Evolutionary conservation across 2,329 filamentous ascomycete genomes (phyloP).

Genomic region (Fusarium miscanthi): DNA sequence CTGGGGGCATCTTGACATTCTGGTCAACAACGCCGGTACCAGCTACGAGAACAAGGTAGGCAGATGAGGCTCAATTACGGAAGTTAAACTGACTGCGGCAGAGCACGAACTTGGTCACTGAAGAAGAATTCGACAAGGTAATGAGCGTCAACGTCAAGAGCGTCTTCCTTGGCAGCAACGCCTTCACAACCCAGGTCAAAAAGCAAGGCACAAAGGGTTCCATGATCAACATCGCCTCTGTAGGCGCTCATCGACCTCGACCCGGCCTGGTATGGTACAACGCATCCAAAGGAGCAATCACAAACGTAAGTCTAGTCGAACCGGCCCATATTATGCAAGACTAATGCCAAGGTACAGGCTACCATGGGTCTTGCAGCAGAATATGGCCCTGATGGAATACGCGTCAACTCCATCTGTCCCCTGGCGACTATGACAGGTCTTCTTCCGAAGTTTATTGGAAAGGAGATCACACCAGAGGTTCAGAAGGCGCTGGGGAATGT

Average conservation of each 20-base stretch:
- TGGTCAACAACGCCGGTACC: constrained; percentile 15
- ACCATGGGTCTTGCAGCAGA: constrained; percentile 73
- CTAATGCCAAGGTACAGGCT: constrained; percentile 40
- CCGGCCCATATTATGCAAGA: background rate
- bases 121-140: constrained; percentile 11
- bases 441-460: constrained; percentile 62
- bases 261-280: constrained; percentile 77
- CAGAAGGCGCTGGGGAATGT: constrained; percentile 65
- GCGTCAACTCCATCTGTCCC: constrained; percentile 78
- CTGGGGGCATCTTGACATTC: constrained; percentile 12
- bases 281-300: constrained; percentile 73
- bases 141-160: constrained; percentile 20
- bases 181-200: background rate
- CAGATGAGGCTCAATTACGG: accelerated
- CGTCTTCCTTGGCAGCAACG: constrained; percentile 6
- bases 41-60: constrained; percentile 13
- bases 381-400: constrained; percentile 77
- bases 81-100: background rate
- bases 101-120: constrained; percentile 12
- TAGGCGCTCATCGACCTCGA: constrained; percentile 58
- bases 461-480: constrained; percentile 71
- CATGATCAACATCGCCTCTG: constrained; percentile 26
- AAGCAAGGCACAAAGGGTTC: constrained; percentile 8
- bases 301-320: constrained; percentile 54
- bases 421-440: constrained; percentile 61